Percentiles rank a stretch among this genome's conserved stretches.
Evolutionary conservation across 345 rosid genomes (phyloP).

Genomic region (Citrus australasica): DNA sequence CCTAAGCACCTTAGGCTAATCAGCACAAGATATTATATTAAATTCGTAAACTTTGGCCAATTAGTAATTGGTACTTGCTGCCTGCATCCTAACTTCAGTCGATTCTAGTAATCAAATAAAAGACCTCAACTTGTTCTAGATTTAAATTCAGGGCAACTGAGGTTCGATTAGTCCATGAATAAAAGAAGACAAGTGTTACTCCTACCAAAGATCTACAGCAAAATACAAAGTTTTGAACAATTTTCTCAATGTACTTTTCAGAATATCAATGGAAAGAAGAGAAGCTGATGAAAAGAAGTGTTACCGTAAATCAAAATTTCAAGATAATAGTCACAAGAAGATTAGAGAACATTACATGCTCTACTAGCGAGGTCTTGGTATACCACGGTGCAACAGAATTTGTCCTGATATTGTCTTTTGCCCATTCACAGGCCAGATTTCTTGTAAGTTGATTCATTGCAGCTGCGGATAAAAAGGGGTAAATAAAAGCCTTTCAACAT

Average conservation of each 20-base stretch:
- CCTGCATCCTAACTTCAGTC: background rate
- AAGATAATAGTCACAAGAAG: background rate
- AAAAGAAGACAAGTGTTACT: background rate
- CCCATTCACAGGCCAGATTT: slow-evolving; percentile 92
- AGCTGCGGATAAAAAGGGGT: slow-evolving; percentile 30
- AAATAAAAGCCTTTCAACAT: background rate
- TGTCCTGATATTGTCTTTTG: slow-evolving; percentile 78
- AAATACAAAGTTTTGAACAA: background rate
- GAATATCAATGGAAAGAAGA: background rate
- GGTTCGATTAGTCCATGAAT: background rate
- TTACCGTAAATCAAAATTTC: background rate
- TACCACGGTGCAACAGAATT: slow-evolving; percentile 88
- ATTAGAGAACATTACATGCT: slow-evolving; percentile 39
- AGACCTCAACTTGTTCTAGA: background rate
- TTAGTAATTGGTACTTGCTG: background rate
- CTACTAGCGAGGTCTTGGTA: slow-evolving; percentile 72
- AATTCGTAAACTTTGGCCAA: background rate
- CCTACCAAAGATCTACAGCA: background rate
- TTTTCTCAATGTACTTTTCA: background rate
- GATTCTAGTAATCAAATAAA: background rate
- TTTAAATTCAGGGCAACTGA: background rate
- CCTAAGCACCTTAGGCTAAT: background rate
- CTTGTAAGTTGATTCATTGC: slow-evolving; percentile 83
- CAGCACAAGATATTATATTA: background rate
- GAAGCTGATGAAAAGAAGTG: background rate